These are phyloP conservation scores for Rhizopogon vinicolor DNA, from an alignment of 768 basidiomycete species.

Conservation along the genomic window DNA sequence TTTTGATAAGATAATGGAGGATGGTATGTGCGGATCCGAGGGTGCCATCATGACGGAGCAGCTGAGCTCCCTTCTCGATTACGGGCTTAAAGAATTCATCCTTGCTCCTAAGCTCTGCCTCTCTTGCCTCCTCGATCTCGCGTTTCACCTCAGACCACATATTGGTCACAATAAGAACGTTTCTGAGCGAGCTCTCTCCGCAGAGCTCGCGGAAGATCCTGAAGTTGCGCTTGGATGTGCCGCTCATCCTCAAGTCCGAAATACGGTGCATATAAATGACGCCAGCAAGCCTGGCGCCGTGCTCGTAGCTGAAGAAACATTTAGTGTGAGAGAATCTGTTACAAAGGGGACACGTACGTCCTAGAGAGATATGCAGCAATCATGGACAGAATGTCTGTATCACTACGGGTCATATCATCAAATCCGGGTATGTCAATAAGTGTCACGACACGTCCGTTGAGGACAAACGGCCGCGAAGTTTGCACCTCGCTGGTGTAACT, in stretches of 20 bases:
- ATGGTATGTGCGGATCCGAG: conserved; percentile 38
- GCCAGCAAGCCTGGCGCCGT: conserved; percentile 38
- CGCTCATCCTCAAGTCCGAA: conserved; percentile 44
- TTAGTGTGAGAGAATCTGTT: not conserved
- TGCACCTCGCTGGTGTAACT: conserved; percentile 49
- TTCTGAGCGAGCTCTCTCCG: conserved; percentile 42
- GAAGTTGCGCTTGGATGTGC: conserved; percentile 44
- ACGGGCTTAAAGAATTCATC: conserved; percentile 48
- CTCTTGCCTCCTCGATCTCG: conserved; percentile 36
- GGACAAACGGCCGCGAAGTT: conserved; percentile 36
- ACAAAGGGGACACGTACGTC: conserved; percentile 16
- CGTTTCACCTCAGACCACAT: conserved; percentile 44
- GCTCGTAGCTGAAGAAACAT: conserved; percentile 20
- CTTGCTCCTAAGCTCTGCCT: conserved; percentile 36
- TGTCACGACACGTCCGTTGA: conserved; percentile 40
- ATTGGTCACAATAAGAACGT: conserved; percentile 48
- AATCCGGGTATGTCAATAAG: conserved; percentile 63
- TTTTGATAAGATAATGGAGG: conserved; percentile 36
- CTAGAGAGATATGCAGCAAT: conserved; percentile 38
- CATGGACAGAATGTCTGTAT: conserved; percentile 46
- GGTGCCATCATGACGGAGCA: conserved; percentile 38
- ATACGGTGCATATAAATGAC: conserved; percentile 55
- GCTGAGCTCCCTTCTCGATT: conserved; percentile 42
- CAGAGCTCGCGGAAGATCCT: conserved; percentile 49
- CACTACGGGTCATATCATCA: conserved; percentile 47